A percentile compares a stretch with the other conserved stretches of the same genome.
phyloP scores from a whole-genome alignment of 768 basidiomycete species.

The Boletus sp. region DNA sequence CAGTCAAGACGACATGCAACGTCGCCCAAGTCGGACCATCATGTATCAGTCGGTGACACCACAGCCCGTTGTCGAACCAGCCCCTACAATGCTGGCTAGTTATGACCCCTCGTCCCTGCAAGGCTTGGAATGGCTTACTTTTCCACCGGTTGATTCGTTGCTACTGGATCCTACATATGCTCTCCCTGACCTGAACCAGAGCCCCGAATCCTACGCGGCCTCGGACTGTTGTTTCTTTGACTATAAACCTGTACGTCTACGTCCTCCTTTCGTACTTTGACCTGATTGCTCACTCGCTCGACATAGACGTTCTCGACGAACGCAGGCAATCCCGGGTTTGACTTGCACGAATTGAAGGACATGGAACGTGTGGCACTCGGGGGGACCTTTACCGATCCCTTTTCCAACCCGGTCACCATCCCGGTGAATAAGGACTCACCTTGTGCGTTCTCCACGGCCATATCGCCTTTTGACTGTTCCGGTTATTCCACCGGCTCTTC shows the following conservation, averaged over 20 bases:
- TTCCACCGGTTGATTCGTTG: slow-evolving; percentile 8
- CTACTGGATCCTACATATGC: not conserved
- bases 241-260: slow-evolving; percentile 18
- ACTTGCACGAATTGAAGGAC: slow-evolving; percentile 8
- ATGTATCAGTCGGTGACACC: slow-evolving; percentile 34
- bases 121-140: slow-evolving; percentile 11
- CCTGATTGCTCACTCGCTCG: not conserved
- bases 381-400: slow-evolving; percentile 26
- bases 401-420: slow-evolving; percentile 3
- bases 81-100: not conserved
- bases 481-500: slow-evolving; percentile 11
- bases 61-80: slow-evolving; percentile 6
- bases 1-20: slow-evolving; percentile 33
- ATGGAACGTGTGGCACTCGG: slow-evolving; percentile 18
- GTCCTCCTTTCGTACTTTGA: not conserved
- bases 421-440: not conserved
- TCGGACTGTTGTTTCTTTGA: slow-evolving; percentile 3
- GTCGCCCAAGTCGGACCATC: slow-evolving; percentile 30
- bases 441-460: not conserved
- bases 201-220: not conserved
- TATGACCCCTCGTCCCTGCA: not conserved
- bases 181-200: slow-evolving; percentile 3
- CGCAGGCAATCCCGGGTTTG: not conserved
- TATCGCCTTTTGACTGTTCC: slow-evolving; percentile 22
- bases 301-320: not conserved